phyloP scores from a whole-genome alignment of 192 early-diverging fungal species.

The Podila epigama region DNA sequence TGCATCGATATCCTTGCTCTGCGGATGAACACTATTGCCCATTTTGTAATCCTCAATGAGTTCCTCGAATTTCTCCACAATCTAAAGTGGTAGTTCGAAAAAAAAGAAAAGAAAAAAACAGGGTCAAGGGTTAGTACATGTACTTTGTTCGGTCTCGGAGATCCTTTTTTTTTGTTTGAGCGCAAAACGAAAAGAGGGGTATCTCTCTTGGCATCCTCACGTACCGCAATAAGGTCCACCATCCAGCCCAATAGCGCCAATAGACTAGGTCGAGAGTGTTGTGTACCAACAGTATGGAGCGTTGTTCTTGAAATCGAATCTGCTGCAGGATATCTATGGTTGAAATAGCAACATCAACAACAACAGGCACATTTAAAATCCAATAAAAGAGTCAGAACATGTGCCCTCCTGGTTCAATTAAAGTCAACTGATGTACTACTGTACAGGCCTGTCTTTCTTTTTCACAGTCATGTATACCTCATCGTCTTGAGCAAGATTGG shows the following conservation, averaged over 20 bases:
- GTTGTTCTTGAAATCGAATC: conserved; percentile 65
- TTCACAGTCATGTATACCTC: conserved; percentile 30
- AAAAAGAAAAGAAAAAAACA: too few relatives aligned
- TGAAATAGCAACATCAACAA: too few relatives aligned
- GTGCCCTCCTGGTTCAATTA: too few relatives aligned
- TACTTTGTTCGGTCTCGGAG: too few relatives aligned
- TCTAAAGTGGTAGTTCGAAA: neutral
- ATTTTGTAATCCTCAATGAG: neutral
- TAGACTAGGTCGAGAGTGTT: conserved; percentile 73
- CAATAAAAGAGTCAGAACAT: too few relatives aligned
- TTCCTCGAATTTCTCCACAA: conserved; percentile 25
- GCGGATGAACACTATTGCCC: conserved; percentile 1
- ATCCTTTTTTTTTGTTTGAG: too few relatives aligned
- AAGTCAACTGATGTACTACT: too few relatives aligned
- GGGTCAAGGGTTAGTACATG: too few relatives aligned
- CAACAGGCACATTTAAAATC: neutral
- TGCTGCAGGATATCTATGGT: conserved; percentile 57
- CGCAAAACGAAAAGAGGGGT: neutral
- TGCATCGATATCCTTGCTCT: conserved; percentile 22
- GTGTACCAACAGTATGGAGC: conserved; percentile 65
- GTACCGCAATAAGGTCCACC: conserved; percentile 69
- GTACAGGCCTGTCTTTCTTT: too few relatives aligned
- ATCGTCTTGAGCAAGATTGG: conserved; percentile 64
- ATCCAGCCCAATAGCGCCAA: conserved; percentile 76
- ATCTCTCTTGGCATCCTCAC: too few relatives aligned